Conservation (phyloP, 306 rosid species). For the Citrullus amarus region DNA sequence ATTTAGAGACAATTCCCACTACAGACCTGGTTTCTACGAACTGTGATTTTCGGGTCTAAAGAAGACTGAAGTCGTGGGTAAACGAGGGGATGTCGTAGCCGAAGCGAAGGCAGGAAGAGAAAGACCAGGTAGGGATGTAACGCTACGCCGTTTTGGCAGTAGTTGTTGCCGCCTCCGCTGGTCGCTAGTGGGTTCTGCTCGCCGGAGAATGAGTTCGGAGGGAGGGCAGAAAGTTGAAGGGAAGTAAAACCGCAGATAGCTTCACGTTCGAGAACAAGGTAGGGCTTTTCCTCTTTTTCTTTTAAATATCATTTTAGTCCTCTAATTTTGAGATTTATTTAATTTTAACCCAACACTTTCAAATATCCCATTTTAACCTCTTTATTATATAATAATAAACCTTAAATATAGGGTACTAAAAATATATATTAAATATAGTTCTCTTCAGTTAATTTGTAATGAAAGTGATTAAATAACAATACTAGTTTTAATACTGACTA, state of each 20-base stretch:
- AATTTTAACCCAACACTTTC: too few species aligned
- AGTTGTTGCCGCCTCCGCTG: background rate
- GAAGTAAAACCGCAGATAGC: background rate
- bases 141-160: background rate
- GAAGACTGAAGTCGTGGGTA: background rate
- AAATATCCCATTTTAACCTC: too few species aligned
- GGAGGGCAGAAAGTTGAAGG: background rate
- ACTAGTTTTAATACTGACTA: too few species aligned
- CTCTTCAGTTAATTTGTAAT: too few species aligned
- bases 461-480: too few species aligned
- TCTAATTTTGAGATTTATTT: too few species aligned
- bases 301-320: too few species aligned
- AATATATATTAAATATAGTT: too few species aligned
- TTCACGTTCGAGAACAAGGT: background rate
- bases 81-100: background rate
- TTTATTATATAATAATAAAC: too few species aligned
- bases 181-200: background rate
- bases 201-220: background rate
- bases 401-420: too few species aligned
- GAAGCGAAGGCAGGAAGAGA: background rate
- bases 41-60: background rate
- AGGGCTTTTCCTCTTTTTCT: background rate
- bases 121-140: background rate
- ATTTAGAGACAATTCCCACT: background rate
- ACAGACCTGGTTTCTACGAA: background rate